Percentiles rank a stretch among this genome's conserved stretches.
Evolutionary conservation across 1,284 basidiomycete genomes (phyloP).

Genomic region (Sporisorium sorghi): DNA sequence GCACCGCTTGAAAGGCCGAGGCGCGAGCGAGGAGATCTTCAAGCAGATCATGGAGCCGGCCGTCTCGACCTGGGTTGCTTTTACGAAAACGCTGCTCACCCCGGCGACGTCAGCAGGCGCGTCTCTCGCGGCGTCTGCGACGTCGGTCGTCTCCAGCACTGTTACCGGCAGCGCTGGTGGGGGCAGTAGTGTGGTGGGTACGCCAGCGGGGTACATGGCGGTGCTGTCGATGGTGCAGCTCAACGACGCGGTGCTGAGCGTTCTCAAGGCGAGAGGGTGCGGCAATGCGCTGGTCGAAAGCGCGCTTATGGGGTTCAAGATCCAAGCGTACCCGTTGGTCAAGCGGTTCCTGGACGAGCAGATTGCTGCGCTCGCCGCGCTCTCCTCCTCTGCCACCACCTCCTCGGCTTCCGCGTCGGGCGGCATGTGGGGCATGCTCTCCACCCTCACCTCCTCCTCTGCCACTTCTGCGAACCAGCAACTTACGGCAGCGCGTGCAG

Average conservation of each 20-base stretch:
- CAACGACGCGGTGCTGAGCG: conserved; percentile 42
- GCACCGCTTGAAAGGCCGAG: conserved; percentile 18
- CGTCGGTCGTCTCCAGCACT: conserved; percentile 2
- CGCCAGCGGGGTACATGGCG: conserved; percentile 28
- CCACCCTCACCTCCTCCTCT: conserved; percentile 5
- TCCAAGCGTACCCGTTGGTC: conserved; percentile 55
- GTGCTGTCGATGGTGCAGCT: conserved; percentile 52
- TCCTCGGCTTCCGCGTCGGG: neutral
- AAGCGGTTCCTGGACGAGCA: conserved; percentile 57
- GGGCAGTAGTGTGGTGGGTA: neutral
- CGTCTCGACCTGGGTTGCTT: conserved; percentile 38
- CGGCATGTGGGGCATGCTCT: conserved; percentile 12
- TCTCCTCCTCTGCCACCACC: conserved; percentile 14
- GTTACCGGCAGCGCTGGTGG: neutral
- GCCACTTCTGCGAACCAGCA: neutral
- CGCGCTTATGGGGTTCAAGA: conserved; percentile 57
- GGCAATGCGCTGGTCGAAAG: conserved; percentile 41
- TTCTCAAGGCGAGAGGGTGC: conserved; percentile 37
- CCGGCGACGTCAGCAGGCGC: conserved; percentile 13
- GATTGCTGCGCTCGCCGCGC: conserved; percentile 36
- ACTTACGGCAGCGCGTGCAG: neutral
- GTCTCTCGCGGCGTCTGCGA: conserved; percentile 6
- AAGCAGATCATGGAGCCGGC: conserved; percentile 66
- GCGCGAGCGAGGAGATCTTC: conserved; percentile 60
- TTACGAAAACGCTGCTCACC: conserved; percentile 44